A percentile compares a stretch with the other conserved stretches of the same genome.
Evolutionary conservation across 2,329 filamentous ascomycete genomes (phyloP).

Genomic region (Esteya vermicola): DNA sequence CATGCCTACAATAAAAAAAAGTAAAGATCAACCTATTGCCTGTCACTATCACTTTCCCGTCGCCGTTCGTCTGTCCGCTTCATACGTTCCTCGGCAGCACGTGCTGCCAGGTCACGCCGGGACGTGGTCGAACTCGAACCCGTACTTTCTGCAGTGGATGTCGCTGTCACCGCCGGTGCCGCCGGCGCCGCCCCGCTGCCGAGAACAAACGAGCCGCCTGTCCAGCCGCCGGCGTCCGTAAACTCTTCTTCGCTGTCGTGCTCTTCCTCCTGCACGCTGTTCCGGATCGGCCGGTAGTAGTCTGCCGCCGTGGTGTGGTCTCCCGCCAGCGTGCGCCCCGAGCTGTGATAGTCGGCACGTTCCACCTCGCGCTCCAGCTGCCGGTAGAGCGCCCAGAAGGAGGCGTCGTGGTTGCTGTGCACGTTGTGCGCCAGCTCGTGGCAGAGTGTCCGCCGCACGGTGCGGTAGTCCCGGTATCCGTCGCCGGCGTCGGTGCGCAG

Average conservation of each 20-base stretch:
- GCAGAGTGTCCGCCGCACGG: conserved; percentile 80
- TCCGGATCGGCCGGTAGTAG: conserved; percentile 29
- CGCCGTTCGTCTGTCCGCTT: conserved; percentile 25
- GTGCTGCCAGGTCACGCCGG: conserved; percentile 60
- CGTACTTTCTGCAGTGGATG: conserved; percentile 8
- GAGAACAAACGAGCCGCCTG: conserved; percentile 63
- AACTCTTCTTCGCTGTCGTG: conserved; percentile 38
- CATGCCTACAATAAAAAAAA: too few relatives aligned
- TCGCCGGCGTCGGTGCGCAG: conserved; percentile 89
- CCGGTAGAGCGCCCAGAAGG: conserved; percentile 82
- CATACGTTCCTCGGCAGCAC: conserved; percentile 55
- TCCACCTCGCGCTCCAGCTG: conserved; percentile 82
- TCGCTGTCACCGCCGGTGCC: neutral
- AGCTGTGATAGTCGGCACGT: conserved; percentile 60
- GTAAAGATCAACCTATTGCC: too few relatives aligned
- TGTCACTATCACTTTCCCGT: conserved; percentile 11
- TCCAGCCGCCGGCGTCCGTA: conserved; percentile 63
- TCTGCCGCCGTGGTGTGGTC: conserved; percentile 28
- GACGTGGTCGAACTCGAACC: conserved; percentile 1
- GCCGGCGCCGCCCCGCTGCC: conserved; percentile 30
- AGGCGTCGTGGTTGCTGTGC: conserved; percentile 64
- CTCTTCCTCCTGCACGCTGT: conserved; percentile 29
- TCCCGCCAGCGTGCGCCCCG: conserved; percentile 53
- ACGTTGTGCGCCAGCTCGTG: conserved; percentile 95
- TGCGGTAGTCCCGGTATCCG: conserved; percentile 85